Evolutionary conservation across 345 rosid species (phyloP).

Genomic region (Linum trigynum): DNA sequence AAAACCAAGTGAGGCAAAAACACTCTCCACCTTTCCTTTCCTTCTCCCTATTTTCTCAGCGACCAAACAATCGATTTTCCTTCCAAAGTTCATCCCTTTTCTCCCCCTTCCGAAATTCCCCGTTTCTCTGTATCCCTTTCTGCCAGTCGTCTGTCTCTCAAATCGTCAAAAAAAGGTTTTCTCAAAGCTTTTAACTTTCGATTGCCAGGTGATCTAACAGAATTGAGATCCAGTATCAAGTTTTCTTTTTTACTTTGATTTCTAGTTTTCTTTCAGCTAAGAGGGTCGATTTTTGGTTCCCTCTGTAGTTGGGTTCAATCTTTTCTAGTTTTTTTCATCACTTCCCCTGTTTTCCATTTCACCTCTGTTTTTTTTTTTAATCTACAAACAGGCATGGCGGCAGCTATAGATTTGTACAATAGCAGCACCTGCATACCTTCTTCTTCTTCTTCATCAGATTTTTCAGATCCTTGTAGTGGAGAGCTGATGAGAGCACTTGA

Average conservation of each 20-base stretch:
- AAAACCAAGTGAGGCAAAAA: too few relatives aligned
- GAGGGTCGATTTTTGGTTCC: not conserved
- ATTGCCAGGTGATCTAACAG: not conserved
- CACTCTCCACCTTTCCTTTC: too few relatives aligned
- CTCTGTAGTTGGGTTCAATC: not conserved
- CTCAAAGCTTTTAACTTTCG: not conserved
- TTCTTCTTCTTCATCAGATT: not conserved
- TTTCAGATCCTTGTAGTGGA: slow-evolving; percentile 8
- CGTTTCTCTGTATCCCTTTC: too few relatives aligned
- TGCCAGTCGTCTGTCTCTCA: too few relatives aligned
- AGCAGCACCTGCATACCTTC: not conserved
- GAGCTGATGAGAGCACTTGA: slow-evolving; percentile 2
- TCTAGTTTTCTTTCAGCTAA: not conserved
- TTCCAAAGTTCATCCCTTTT: too few relatives aligned
- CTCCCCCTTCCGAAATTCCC: too few relatives aligned
- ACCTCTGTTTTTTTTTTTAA: not conserved
- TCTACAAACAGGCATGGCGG: not conserved
- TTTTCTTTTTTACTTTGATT: not conserved
- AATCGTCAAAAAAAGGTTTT: not conserved
- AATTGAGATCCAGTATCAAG: not conserved
- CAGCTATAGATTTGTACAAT: slow-evolving; percentile 6
- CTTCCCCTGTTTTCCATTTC: not conserved
- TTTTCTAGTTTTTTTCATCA: not conserved
- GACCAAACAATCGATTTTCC: not conserved
- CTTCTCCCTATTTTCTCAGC: not conserved